These are phyloP conservation scores for Ophiostoma novo-ulmi DNA, from an alignment of 2,329 filamentous ascomycete genomes.

Conservation along the genomic window DNA sequence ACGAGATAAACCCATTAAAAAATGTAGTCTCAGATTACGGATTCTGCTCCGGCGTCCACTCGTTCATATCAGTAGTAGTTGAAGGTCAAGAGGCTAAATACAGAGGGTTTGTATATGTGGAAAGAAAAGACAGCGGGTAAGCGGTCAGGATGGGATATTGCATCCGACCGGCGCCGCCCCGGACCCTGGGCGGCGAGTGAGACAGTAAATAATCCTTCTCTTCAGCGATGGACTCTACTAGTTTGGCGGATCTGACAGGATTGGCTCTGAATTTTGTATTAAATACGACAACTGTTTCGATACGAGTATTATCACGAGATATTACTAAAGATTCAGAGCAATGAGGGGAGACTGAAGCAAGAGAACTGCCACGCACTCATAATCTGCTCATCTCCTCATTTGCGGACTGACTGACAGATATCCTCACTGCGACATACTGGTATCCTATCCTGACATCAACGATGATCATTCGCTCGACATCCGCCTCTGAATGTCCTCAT, in stretches of 20 bases:
- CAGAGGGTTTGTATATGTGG: not conserved
- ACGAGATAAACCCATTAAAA: not conserved
- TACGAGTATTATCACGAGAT: not conserved
- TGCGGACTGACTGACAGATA: not conserved
- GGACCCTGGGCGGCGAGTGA: constrained; percentile 5
- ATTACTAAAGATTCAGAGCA: not conserved
- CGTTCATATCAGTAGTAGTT: too few relatives aligned
- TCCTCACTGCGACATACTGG: not conserved
- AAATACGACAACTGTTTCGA: not conserved
- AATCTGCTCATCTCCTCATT: not conserved
- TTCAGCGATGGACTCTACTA: not conserved
- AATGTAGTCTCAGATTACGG: not conserved
- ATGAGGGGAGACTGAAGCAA: not conserved
- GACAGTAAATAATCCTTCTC: not conserved
- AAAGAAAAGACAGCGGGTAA: not conserved
- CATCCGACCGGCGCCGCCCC: not conserved
- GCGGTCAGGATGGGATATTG: not conserved
- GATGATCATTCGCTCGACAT: not conserved
- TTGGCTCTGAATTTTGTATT: not conserved
- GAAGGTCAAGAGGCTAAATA: not conserved
- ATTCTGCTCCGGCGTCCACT: not conserved
- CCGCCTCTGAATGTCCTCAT: not conserved
- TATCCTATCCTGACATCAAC: not conserved
- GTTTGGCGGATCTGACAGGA: not conserved
- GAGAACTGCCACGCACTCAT: not conserved